phyloP scores from a whole-genome alignment of 2,329 filamentous ascomycete genomes.

The Fusarium armeniacum region DNA sequence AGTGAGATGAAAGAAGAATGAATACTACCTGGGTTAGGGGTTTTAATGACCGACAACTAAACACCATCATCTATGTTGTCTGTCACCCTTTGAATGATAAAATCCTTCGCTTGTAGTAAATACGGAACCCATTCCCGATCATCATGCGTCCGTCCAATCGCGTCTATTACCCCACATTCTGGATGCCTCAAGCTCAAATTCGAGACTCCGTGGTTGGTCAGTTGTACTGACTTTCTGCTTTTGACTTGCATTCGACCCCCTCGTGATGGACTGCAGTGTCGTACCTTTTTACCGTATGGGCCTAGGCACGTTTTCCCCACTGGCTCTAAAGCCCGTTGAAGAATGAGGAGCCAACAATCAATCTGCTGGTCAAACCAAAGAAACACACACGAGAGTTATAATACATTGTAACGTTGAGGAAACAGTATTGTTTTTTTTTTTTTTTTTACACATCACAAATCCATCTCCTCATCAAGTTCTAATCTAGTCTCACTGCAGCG shows the following conservation, averaged over 20 bases:
- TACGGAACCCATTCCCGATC: slow-evolving; percentile 16
- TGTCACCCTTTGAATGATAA: neutral
- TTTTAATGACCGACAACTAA: neutral
- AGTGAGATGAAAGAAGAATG: neutral
- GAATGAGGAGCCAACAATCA: slow-evolving; percentile 1
- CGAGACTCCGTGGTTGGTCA: slow-evolving; percentile 38
- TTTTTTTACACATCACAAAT: slow-evolving; percentile 9
- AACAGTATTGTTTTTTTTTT: neutral
- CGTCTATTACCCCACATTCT: slow-evolving; percentile 32
- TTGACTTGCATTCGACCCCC: slow-evolving; percentile 32
- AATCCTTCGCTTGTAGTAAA: neutral
- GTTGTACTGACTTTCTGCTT: slow-evolving; percentile 20
- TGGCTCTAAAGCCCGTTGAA: slow-evolving; percentile 8
- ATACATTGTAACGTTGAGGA: neutral
- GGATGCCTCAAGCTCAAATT: slow-evolving; percentile 35
- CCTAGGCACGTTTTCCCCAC: slow-evolving; percentile 6
- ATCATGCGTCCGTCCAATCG: slow-evolving; percentile 15
- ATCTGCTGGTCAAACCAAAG: neutral
- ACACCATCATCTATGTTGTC: neutral
- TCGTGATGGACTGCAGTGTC: slow-evolving; percentile 29
- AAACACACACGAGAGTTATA: neutral
- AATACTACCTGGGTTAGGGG: neutral
- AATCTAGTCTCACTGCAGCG: slow-evolving; percentile 7
- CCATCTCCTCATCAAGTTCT: slow-evolving; percentile 4
- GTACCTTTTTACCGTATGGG: slow-evolving; percentile 2